Percentiles rank a stretch among this genome's conserved stretches.
Evolutionary conservation across 2,329 filamentous ascomycete species (phyloP).

Genomic region (Ophiognomonia clavigignenti-juglandacearum): DNA sequence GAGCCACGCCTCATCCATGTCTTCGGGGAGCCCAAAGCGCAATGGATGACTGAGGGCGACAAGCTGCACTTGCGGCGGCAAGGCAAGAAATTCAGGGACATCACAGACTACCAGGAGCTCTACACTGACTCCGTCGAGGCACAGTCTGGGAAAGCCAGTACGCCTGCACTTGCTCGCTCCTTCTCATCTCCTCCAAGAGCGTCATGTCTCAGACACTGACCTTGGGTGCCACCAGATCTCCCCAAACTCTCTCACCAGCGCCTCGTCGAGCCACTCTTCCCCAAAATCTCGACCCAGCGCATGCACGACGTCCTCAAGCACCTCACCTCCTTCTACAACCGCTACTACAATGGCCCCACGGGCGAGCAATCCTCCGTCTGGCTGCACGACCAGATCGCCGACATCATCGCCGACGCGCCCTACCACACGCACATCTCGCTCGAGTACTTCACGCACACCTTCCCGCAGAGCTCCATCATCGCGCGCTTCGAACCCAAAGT

Average conservation of each 20-base stretch:
- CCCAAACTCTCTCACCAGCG: slow-evolving; percentile 42
- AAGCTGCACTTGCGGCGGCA: slow-evolving; percentile 65
- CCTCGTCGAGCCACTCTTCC: slow-evolving; percentile 51
- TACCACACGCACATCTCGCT: slow-evolving; percentile 33
- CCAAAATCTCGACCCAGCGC: slow-evolving; percentile 55
- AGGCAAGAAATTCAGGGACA: slow-evolving; percentile 68
- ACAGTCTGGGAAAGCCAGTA: slow-evolving; percentile 26
- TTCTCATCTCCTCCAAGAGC: too few relatives aligned
- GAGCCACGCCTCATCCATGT: slow-evolving; percentile 59
- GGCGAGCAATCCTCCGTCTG: slow-evolving; percentile 29
- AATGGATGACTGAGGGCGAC: slow-evolving; percentile 68
- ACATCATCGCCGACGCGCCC: slow-evolving; percentile 29
- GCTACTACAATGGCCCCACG: slow-evolving; percentile 43
- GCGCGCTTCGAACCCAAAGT: slow-evolving; percentile 53
- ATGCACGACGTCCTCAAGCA: slow-evolving; percentile 61
- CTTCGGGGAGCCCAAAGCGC: slow-evolving; percentile 53
- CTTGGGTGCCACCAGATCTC: slow-evolving; percentile 21
- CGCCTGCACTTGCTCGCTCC: not conserved
- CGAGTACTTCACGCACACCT: slow-evolving; percentile 57
- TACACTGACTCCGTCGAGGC: slow-evolving; percentile 20
- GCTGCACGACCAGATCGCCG: slow-evolving; percentile 31
- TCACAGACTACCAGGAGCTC: slow-evolving; percentile 58
- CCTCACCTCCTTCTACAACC: slow-evolving; percentile 56
- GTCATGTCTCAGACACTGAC: too few relatives aligned
- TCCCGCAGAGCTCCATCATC: slow-evolving; percentile 68